Evolutionary conservation across 2,329 filamentous ascomycete species (phyloP), one percentile per base, ranked within the genome.

Genomic region (Alternaria sp.): DNA sequence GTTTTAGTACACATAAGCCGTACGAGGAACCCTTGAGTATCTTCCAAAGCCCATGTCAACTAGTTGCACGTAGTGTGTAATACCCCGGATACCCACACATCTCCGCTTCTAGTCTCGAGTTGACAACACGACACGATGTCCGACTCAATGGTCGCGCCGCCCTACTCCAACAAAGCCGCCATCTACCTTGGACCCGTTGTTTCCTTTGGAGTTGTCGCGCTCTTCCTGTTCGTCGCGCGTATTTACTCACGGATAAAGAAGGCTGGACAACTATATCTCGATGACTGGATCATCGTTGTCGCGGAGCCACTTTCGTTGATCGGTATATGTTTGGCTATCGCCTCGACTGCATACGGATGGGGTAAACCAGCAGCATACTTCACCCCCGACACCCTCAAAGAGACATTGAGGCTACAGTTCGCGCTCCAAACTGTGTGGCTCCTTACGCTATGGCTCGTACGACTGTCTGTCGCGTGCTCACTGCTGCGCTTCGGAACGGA

Each of bases 261-360:
- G 44, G 67, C 61, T 8, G 52, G 53, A 11, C 58, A 46, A 10
- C 34, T 73, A 17, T 61, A 65, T 34, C 36, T 69, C 8, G 70
- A 73, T 51, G 71, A 72, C 60, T 71, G 66, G 69, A 56, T 72
- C 45, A 67, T 73, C 40, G 13, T 70, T 17, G 58, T 63, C 23
- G 71, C 68, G 28, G 66, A 70, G 34, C 54, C 54, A 9, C 56
- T 73, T 11, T 72, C 70, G 1, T 14, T 72, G 9, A 40, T 53
- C 26, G 62, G 61, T 24, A 54, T 69, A 5, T 53, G 37, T 14
- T 42, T 69, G 23, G 68, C 63, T 2, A 59, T 56, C 8, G 62
- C 59, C 7, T 65, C 70, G 6, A 54, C 60, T 6, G 33, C 55
- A 1, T 50, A 68, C 40, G 70, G 71, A 14, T 73, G 71, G 71